Evolutionary conservation across 306 rosid species (phyloP), one percentile per base, ranked within the genome.

Genomic region (Cucurbita pepo): DNA sequence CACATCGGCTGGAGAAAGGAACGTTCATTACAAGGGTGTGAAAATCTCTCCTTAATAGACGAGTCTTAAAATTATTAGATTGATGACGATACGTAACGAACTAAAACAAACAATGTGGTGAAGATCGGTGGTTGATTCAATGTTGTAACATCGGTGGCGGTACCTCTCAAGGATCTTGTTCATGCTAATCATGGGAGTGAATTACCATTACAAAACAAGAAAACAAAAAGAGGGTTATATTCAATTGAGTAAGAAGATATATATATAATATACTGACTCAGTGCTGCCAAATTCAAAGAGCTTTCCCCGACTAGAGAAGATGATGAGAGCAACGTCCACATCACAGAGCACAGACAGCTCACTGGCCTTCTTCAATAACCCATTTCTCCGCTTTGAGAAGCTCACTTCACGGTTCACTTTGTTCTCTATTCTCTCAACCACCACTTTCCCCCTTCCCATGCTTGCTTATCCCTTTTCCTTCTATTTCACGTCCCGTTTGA

Each of bases 361-460:
- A 30, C 74, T 82, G 1, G 96, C 95, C 78, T 92, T 92, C 96
- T 92, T 92, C 55, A 88, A 74, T 79, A 92, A 80, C 18, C 97
- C 95, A 59, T 82, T 84, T 50, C 95, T 84, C 0, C 97, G 59
- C 84, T 92, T 89, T 65, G 97, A 82, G 77, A 92, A 92, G 4
- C 92, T 88, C 13, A 92, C 97, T 80, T 89, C 96, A 11, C 96
- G 76, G 67, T 89, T 92, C 55, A 85, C 88, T 80, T 86, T 92
- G 88, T 89, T 92, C 83, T 92, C 90, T 79, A 92, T 92, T 77
- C 92, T 92, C 84, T 88, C 96, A 64, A 92, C 25, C n/a, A 86
- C 90, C 38, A 89, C 96, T 56, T 79, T 88, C 48, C 96, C 92
- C 72, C 97, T 92, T 74, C 94, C 97, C 94, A 89, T 81, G 3